Evolutionary conservation across 352 stramenopile genomes (phyloP).

Genomic region (Globisporangium paroecandrum): DNA sequence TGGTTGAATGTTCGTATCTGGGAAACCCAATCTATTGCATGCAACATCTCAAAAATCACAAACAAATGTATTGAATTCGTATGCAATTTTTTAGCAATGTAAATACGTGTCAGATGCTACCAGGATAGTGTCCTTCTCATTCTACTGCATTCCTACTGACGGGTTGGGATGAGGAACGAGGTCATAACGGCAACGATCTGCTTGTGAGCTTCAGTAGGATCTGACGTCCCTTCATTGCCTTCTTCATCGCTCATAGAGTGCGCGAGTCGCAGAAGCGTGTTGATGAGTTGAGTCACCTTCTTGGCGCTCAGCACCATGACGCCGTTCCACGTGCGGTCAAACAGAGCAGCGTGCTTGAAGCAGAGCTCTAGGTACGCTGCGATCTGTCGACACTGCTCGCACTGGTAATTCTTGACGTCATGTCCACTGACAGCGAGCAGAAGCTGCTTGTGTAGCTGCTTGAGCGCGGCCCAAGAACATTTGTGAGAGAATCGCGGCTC

Average conservation of each 20-base stretch:
- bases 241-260: neutral
- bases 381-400: neutral
- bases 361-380: constrained; percentile 5
- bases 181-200: neutral
- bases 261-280: neutral
- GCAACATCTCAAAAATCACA: no score
- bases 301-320: neutral
- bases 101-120: no score
- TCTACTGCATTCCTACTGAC: no score
- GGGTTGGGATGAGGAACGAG: neutral
- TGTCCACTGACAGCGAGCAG: neutral
- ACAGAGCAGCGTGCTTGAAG: constrained; percentile 1
- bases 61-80: no score
- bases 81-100: no score
- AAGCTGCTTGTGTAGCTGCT: neutral
- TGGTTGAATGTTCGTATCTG: no score
- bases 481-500: neutral
- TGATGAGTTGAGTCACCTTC: constrained; percentile 2
- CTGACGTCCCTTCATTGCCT: no score
- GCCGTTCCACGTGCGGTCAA: constrained; percentile 6
- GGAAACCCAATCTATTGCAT: no score
- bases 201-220: neutral
- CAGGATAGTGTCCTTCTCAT: no score
- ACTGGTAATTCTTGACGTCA: neutral
- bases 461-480: neutral